Evolutionary conservation across 2,329 filamentous ascomycete species (phyloP).

Genomic region (Ascomycota sp.): DNA sequence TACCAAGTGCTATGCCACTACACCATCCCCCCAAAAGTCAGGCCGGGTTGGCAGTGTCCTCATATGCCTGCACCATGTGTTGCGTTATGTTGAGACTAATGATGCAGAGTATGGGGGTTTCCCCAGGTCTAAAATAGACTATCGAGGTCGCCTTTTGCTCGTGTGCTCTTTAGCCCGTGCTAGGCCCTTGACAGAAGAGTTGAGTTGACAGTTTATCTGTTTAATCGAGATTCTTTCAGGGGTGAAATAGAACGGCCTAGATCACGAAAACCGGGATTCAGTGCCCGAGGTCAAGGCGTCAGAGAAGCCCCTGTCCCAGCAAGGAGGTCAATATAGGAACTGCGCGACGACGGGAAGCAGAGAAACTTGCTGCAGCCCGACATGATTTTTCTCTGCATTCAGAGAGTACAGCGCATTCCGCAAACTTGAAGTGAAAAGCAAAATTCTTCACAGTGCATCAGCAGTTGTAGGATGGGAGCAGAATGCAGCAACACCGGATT

Average conservation of each 20-base stretch:
- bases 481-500: no score
- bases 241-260: constrained; percentile 43
- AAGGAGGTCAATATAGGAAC: constrained; percentile 33
- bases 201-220: background rate
- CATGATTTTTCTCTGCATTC: constrained; percentile 23
- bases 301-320: constrained; percentile 34
- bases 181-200: no score
- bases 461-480: constrained; percentile 3
- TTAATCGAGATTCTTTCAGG: constrained; percentile 23
- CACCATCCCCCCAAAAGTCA: no score
- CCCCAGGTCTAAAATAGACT: no score
- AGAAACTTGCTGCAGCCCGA: constrained; percentile 30
- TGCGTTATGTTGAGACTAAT: no score
- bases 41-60: no score
- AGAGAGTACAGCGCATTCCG: constrained; percentile 13
- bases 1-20: no score
- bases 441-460: constrained; percentile 2
- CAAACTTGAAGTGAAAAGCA: background rate
- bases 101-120: no score
- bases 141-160: no score
- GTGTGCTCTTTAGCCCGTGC: no score
- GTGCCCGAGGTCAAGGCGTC: constrained; percentile 21
- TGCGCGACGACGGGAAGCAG: constrained; percentile 31
- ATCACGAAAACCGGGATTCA: constrained; percentile 20
- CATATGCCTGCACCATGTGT: no score